A percentile compares a stretch with the other conserved stretches of the same genome.
These are phyloP conservation scores for Candida pseudoglaebosa DNA, from an alignment of 805 yeast genomes.

Conservation along the genomic window DNA sequence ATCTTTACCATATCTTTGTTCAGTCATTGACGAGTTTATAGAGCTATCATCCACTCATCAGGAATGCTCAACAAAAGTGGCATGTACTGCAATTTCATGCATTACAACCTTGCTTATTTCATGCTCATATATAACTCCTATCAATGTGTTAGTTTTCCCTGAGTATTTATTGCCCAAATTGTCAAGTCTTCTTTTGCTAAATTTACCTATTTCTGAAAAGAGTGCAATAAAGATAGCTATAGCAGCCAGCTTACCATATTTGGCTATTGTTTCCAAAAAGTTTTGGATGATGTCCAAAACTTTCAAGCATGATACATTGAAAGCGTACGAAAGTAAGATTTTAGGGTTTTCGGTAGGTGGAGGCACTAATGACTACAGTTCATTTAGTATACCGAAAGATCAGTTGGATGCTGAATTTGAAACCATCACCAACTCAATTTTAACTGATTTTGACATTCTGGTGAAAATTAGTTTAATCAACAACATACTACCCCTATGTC, in stretches of 20 bases:
- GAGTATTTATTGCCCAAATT: slow-evolving; percentile 80
- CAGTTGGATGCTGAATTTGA: slow-evolving; percentile 56
- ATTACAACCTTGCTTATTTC: slow-evolving; percentile 64
- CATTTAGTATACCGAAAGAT: slow-evolving; percentile 31
- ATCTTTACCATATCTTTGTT: slow-evolving; percentile 72
- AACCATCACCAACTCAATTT: slow-evolving; percentile 54
- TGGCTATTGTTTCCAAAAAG: slow-evolving; percentile 61
- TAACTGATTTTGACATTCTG: slow-evolving; percentile 64
- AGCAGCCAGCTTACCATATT: slow-evolving; percentile 67
- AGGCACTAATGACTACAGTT: slow-evolving; percentile 21
- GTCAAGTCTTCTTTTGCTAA: slow-evolving; percentile 18
- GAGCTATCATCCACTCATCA: slow-evolving; percentile 13
- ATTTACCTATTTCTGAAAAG: slow-evolving; percentile 20
- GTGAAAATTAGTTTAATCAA: slow-evolving; percentile 69
- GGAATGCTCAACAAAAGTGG: slow-evolving; percentile 50
- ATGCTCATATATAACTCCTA: slow-evolving; percentile 63
- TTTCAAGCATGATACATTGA: slow-evolving; percentile 27
- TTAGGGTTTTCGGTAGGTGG: slow-evolving; percentile 11
- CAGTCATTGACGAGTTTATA: slow-evolving; percentile 61
- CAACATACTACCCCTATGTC: slow-evolving; percentile 73
- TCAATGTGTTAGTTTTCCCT: slow-evolving; percentile 72
- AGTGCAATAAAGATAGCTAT: slow-evolving; percentile 55
- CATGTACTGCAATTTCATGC: slow-evolving; percentile 58
- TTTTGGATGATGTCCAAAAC: slow-evolving; percentile 61
- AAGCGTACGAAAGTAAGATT: slow-evolving; percentile 8